Conservation (phyloP, 1,139 yeast genomes). For the Zygoascus sp. region DNA sequence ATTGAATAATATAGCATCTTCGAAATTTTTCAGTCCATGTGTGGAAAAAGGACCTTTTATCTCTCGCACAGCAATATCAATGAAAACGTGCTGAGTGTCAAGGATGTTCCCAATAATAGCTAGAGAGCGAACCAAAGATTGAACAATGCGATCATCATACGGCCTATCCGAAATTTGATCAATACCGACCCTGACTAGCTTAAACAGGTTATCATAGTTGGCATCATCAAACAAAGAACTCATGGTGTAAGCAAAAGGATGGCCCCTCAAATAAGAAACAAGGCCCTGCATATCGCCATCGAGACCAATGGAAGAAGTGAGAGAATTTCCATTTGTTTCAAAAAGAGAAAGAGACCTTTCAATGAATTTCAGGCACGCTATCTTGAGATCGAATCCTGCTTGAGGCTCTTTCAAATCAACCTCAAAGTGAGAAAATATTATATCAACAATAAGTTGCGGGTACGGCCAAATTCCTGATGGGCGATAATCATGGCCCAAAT, state of each 20-base stretch:
- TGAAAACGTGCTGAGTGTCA: conserved; percentile 46
- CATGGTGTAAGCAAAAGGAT: conserved; percentile 65
- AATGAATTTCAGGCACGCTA: conserved; percentile 49
- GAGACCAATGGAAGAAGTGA: conserved; percentile 45
- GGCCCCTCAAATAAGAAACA: conserved; percentile 44
- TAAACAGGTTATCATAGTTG: conserved; percentile 52
- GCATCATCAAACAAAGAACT: conserved; percentile 58
- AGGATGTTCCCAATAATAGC: conserved; percentile 48
- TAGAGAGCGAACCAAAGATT: conserved; percentile 38
- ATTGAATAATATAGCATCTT: conserved; percentile 66
- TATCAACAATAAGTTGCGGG: conserved; percentile 63
- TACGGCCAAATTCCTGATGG: conserved; percentile 76
- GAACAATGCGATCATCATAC: conserved; percentile 34
- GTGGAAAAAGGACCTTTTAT: conserved; percentile 43
- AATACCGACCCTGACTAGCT: conserved; percentile 51
- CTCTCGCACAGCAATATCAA: conserved; percentile 28
- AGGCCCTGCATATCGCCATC: conserved; percentile 45
- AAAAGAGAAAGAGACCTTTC: conserved; percentile 52
- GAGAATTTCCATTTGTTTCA: conserved; percentile 34
- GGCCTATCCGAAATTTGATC: conserved; percentile 48
- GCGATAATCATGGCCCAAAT: conserved; percentile 59
- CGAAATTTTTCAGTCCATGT: conserved; percentile 60
- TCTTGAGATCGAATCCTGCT: conserved; percentile 46
- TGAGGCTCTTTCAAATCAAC: conserved; percentile 35
- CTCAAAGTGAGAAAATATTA: conserved; percentile 47